These are phyloP conservation scores for Ophiostoma sp. DNA, from an alignment of 2,329 filamentous ascomycete genomes.

Conservation along the genomic window DNA sequence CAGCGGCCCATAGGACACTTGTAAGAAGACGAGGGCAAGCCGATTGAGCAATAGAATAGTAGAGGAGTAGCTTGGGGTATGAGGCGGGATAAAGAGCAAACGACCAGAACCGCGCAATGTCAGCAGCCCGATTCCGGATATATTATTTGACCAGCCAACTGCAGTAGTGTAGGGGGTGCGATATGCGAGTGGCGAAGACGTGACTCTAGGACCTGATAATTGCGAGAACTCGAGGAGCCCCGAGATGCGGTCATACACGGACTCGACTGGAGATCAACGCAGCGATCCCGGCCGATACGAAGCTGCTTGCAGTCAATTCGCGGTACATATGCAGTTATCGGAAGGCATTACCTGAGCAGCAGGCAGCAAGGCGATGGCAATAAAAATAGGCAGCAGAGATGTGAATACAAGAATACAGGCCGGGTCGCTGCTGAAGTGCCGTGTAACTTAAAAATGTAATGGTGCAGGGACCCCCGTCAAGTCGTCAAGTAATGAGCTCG, in stretches of 20 bases:
- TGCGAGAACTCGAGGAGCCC: neutral
- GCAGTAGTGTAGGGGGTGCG: neutral
- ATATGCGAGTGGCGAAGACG: neutral
- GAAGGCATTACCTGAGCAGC: neutral
- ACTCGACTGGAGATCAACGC: neutral
- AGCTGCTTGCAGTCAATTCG: neutral
- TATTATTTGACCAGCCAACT: too few relatives aligned
- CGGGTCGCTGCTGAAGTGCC: neutral
- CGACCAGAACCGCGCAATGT: neutral
- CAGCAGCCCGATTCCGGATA: conserved; percentile 1
- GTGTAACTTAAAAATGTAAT: neutral
- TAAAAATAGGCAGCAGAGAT: neutral
- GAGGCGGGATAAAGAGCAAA: neutral
- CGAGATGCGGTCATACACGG: conserved; percentile 1
- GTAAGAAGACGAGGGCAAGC: neutral
- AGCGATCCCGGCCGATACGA: neutral
- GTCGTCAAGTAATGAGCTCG: neutral
- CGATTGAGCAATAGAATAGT: too few relatives aligned
- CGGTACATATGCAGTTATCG: neutral
- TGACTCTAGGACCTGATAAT: too few relatives aligned
- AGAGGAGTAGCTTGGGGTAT: neutral
- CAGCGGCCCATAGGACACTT: neutral
- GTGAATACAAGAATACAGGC: neutral
- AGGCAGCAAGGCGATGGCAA: neutral
- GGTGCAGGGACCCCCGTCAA: neutral